Evolutionary conservation across 495 filamentous ascomycete genomes (phyloP).

Genomic region (Physcia stellaris): DNA sequence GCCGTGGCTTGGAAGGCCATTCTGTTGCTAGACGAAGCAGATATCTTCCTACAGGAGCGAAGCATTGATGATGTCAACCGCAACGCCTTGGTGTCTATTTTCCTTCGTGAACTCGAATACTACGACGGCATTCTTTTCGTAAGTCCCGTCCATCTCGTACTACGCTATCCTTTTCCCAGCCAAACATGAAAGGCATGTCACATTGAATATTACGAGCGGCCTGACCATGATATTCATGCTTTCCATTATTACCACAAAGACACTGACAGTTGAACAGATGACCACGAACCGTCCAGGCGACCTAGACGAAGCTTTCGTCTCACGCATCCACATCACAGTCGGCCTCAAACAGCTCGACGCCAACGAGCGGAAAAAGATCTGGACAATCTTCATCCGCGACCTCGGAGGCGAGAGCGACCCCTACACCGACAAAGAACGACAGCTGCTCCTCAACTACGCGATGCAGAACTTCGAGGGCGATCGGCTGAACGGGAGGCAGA

Average conservation of each 20-base stretch:
- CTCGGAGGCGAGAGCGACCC: too few relatives aligned
- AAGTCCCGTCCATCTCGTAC: too few relatives aligned
- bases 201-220: too few relatives aligned
- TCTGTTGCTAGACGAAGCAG: constrained; percentile 19
- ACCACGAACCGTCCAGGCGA: constrained; percentile 13
- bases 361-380: constrained; percentile 10
- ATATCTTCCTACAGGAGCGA: constrained; percentile 16
- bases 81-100: not conserved
- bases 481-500: constrained; percentile 11
- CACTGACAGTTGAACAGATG: too few relatives aligned
- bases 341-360: constrained; percentile 5
- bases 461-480: constrained; percentile 6
- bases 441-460: constrained; percentile 4
- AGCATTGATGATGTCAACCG: not conserved
- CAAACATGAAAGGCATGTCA: too few relatives aligned
- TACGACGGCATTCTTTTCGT: not conserved
- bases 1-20: constrained; percentile 14
- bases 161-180: too few relatives aligned
- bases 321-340: constrained; percentile 10
- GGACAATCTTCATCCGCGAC: constrained; percentile 11
- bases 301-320: constrained; percentile 13
- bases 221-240: too few relatives aligned
- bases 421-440: constrained; percentile 5
- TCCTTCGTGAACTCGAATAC: not conserved
- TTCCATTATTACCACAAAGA: too few relatives aligned